Conservation (phyloP, 805 yeast genomes). For the Clavispora asparagi region DNA sequence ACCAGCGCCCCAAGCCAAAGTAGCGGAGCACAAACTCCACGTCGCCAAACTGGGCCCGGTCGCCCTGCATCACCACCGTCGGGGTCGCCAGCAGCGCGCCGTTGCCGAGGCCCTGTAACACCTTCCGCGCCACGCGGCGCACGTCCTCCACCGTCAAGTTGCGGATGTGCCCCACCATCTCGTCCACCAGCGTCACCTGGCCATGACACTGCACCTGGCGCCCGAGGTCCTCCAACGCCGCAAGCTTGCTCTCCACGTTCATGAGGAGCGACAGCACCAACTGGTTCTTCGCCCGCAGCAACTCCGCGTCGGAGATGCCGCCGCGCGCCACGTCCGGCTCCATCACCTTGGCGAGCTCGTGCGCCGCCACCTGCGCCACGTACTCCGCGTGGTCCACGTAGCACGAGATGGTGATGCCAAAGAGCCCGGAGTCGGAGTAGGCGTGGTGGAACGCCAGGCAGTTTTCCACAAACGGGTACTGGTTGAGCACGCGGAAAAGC, state of each 20-base stretch:
- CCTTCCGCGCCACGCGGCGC: constrained; percentile 64
- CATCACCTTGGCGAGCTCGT: constrained; percentile 32
- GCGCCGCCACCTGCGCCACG: constrained; percentile 70
- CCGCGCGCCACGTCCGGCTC: constrained; percentile 38
- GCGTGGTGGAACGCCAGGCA: constrained; percentile 87
- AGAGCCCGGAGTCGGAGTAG: constrained; percentile 83
- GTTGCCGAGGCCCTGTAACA: constrained; percentile 59
- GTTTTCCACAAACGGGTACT: constrained; percentile 84
- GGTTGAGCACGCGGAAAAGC: constrained; percentile 84
- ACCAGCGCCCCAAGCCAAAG: constrained; percentile 64
- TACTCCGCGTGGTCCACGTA: constrained; percentile 82
- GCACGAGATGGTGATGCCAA: constrained; percentile 83
- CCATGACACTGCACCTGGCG: constrained; percentile 88
- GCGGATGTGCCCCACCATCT: constrained; percentile 78
- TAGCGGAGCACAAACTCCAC: constrained; percentile 56
- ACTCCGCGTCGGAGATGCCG: constrained; percentile 66
- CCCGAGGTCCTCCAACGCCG: constrained; percentile 93
- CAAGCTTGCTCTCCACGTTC: constrained; percentile 90
- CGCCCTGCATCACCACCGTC: constrained; percentile 88
- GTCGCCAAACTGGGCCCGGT: constrained; percentile 81
- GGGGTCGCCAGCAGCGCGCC: constrained; percentile 55
- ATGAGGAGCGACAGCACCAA: constrained; percentile 79
- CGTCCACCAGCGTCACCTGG: constrained; percentile 64
- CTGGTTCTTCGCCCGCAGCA: constrained; percentile 87
- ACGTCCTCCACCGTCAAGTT: constrained; percentile 63